Evolutionary conservation across 257 asterid species (phyloP).

Genomic region (Pogostemon cablin): DNA sequence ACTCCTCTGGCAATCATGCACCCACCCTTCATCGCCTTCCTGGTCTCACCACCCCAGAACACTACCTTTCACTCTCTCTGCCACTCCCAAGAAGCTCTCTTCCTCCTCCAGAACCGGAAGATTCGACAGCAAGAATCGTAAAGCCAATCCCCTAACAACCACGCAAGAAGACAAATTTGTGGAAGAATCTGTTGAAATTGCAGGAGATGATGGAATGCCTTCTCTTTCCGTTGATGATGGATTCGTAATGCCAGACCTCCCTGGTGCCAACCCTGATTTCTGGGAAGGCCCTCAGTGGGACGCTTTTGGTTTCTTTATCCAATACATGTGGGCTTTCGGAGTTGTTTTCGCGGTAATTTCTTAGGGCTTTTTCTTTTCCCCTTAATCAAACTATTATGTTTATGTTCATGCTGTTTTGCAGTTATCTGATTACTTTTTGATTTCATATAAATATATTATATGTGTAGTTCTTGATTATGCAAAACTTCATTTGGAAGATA

Average conservation of each 20-base stretch:
- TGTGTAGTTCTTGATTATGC: not conserved
- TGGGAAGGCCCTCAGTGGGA: conserved; percentile 98
- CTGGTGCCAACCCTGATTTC: conserved; percentile 68
- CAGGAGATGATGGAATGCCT: conserved; percentile 16
- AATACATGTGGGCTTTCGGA: conserved; percentile 97
- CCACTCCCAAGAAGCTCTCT: conserved; percentile 62
- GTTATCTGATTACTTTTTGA: not conserved
- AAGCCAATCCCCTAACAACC: conserved; percentile 49
- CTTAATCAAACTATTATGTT: not conserved
- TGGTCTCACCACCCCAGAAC: conserved; percentile 43
- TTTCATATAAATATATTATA: not conserved
- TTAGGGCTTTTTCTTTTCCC: too few species aligned
- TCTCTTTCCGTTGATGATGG: conserved; percentile 53
- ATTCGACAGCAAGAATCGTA: conserved; percentile 78
- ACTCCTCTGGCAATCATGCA: conserved; percentile 48
- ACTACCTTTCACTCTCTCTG: conserved; percentile 51
- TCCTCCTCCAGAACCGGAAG: conserved; percentile 61
- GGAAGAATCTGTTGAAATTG: conserved; percentile 28
- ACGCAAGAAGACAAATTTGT: conserved; percentile 46
- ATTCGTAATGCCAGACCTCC: conserved; percentile 72
- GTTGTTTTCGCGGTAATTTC: conserved; percentile 73
- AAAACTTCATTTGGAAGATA: too few species aligned
- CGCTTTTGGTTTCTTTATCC: conserved; percentile 79
- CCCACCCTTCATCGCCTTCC: conserved; percentile 38
- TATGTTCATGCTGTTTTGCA: not conserved